Conservation (phyloP, 1,139 yeast genomes). For the Pichia sp. region DNA sequence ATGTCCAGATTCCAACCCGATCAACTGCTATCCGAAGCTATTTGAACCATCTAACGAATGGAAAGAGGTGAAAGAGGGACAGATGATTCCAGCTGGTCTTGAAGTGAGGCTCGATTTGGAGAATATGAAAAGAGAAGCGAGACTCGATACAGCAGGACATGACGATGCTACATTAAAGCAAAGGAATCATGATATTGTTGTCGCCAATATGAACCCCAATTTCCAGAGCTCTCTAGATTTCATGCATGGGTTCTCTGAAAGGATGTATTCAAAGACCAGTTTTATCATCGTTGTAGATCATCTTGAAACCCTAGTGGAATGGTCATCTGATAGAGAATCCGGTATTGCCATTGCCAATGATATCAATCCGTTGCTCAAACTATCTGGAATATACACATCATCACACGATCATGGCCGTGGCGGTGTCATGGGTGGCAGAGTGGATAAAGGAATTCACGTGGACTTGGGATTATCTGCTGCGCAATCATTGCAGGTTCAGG, state of each 20-base stretch:
- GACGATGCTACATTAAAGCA: constrained; percentile 30
- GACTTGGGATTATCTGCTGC: constrained; percentile 6
- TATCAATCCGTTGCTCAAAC: constrained; percentile 17
- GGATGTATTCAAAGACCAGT: background rate
- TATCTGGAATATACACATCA: constrained; percentile 18
- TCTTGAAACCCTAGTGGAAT: constrained; percentile 47
- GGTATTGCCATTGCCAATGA: constrained; percentile 39
- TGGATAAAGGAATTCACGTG: constrained; percentile 5
- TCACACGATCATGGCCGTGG: too few relatives aligned
- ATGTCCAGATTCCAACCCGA: constrained; percentile 39
- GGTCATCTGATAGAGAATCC: constrained; percentile 59
- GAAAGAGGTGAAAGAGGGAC: constrained; percentile 62
- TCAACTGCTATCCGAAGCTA: constrained; percentile 55
- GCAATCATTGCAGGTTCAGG: constrained; percentile 29
- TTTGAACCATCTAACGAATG: constrained; percentile 61
- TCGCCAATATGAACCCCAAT: constrained; percentile 4
- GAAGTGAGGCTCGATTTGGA: constrained; percentile 68
- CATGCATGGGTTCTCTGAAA: constrained; percentile 3
- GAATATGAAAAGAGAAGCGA: constrained; percentile 64
- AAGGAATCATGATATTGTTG: constrained; percentile 12
- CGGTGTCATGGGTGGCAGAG: too few relatives aligned
- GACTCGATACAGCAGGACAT: too few relatives aligned
- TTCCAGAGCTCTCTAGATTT: constrained; percentile 5
- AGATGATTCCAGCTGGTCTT: constrained; percentile 68
- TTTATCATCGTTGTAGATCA: constrained; percentile 20